Base-by-base conservation (phyloP, 352 stramenopile species). In the Blastocystis sp. region DNA sequence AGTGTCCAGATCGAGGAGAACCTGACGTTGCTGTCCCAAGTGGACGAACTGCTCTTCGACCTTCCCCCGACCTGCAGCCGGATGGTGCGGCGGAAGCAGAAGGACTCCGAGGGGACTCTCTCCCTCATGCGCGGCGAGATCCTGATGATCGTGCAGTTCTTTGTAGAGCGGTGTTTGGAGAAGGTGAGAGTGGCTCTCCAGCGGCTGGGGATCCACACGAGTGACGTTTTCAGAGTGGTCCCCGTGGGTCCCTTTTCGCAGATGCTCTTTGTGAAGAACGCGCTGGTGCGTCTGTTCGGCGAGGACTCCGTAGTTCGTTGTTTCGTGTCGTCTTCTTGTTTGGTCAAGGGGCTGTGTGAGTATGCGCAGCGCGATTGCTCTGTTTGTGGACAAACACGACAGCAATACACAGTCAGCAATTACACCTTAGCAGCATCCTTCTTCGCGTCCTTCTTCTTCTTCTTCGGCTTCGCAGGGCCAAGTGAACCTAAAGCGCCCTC, bases 401-500 rank as follows among this genome's bases (percentile, higher is more conserved):
- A 45, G 43, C 66, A 77, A 53, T 17, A 60, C 45, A 78, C 28
- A 53, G 45, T 23, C 28, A 74, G 71, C 71, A 56, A 87, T 56
- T 87, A 71, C 34, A 65, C 38, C 19, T 38, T 56, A 59, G 77
- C 21, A 53, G 77, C 77, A 34, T 79, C 48, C 77, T 87, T 87
- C 43, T 64, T 78, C 53, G 69, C n/a, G 43, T 87, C 71, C 77
- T 87, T 87, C 65, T 87, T 77, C n/a, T 53, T 53, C 61, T 87
- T 87, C 23, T 74, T 56, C 17, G 62, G 28, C 43, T 48, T 21
- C 28, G 71, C 40, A 10, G 69, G 52, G 71, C 59, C 59, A 19
- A 87, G 48, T n/a, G 77, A 21, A 43, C 77, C 77, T 40, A 78
- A 34, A 64, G 43, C 69, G 28, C 69, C 69, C 45, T n/a, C 62